Percentiles rank a stretch among this genome's conserved stretches.
Evolutionary conservation across 805 yeast species (phyloP).

Genomic region (Lipomyces orientalis): DNA sequence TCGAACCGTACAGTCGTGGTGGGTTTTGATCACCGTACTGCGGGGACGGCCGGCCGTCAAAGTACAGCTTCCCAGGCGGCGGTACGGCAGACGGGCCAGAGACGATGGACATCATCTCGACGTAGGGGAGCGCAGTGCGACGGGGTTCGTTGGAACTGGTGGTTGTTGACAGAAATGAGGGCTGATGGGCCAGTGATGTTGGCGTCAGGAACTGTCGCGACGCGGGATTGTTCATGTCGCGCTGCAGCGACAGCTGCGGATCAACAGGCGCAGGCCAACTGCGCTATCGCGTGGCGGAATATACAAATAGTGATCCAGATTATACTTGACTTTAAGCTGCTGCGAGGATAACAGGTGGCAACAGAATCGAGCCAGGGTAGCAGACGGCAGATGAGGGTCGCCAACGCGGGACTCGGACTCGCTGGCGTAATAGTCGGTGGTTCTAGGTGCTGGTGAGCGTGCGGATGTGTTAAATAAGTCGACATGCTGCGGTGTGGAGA

Average conservation of each 20-base stretch:
- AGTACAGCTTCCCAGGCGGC: neutral
- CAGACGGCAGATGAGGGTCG: no score
- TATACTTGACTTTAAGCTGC: no score
- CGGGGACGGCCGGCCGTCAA: neutral
- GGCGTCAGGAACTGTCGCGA: neutral
- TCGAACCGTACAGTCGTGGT: neutral
- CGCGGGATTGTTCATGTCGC: neutral
- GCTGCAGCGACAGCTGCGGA: neutral
- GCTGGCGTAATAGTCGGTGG: no score
- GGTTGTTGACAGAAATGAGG: neutral
- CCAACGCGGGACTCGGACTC: no score
- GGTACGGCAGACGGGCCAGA: constrained; percentile 7
- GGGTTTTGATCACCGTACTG: neutral
- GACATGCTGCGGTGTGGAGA: no score
- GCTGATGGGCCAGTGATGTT: neutral
- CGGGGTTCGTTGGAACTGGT: constrained; percentile 3
- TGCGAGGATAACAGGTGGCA: no score
- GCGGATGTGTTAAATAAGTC: no score
- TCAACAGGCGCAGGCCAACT: neutral
- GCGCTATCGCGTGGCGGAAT: no score
- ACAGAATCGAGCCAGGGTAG: no score
- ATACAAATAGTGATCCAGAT: no score
- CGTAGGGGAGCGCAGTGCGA: constrained; percentile 12
- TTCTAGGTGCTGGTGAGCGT: no score
- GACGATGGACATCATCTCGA: constrained; percentile 11